phyloP scores from a whole-genome alignment of 169 alveolate species.

The Eimeria sp. region DNA sequence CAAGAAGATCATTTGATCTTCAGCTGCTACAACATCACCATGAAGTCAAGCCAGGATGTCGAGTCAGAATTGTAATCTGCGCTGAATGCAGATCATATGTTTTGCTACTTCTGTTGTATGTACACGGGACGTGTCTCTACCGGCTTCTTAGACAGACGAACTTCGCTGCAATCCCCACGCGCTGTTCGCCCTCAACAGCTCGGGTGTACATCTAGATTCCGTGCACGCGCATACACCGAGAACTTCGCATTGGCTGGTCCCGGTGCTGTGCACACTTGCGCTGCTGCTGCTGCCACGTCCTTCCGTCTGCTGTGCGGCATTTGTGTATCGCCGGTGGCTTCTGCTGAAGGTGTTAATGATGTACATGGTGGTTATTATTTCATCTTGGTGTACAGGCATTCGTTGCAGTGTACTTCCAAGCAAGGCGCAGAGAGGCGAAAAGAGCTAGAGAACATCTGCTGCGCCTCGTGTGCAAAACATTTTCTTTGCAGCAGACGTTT shows the following conservation, averaged over 20 bases:
- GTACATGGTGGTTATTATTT: neutral
- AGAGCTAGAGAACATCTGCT: neutral
- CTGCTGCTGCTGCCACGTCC: neutral
- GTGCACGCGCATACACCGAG: neutral
- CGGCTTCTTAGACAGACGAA: neutral
- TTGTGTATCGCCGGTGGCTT: neutral
- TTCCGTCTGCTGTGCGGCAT: neutral
- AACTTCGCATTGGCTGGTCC: neutral
- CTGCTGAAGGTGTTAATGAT: neutral
- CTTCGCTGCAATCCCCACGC: neutral
- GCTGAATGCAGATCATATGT: neutral
- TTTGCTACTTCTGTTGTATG: neutral
- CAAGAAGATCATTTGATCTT: conserved; percentile 66
- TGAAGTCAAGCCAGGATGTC: no score
- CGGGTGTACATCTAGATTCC: neutral
- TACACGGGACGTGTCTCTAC: neutral
- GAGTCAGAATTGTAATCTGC: neutral
- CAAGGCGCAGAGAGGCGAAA: neutral
- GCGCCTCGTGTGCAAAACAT: neutral
- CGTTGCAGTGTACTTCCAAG: neutral
- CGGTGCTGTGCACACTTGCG: neutral
- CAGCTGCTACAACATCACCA: neutral
- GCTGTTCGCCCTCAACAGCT: neutral
- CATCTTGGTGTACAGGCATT: neutral
- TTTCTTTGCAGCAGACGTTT: neutral